A percentile compares a stretch with the other conserved stretches of the same genome.
Evolutionary conservation across 345 rosid genomes (phyloP).

Genomic region (Eucalyptus polyanthemos): DNA sequence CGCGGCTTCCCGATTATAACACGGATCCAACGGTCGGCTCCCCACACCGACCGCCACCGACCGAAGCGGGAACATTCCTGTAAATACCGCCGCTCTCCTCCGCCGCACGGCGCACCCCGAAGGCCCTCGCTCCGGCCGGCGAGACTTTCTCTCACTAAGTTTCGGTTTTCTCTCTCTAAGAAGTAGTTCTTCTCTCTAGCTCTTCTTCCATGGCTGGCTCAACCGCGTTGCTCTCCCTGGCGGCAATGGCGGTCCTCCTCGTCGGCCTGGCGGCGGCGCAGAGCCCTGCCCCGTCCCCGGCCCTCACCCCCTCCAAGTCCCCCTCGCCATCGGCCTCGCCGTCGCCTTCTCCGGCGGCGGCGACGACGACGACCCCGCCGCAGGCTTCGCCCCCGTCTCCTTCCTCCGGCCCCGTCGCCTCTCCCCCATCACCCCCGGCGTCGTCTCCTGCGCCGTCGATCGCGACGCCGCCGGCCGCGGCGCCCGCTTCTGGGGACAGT

Average conservation of each 20-base stretch:
- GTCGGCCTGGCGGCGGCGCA: neutral
- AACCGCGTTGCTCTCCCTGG: neutral
- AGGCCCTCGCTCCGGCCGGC: no score
- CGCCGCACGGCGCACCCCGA: no score
- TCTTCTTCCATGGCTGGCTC: neutral
- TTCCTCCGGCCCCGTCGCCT: neutral
- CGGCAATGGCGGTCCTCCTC: neutral
- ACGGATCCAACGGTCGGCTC: neutral
- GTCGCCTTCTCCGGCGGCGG: neutral
- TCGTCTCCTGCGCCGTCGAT: no score
- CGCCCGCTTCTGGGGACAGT: no score
- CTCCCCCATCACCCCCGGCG: neutral
- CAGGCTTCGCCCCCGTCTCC: constrained; percentile 9
- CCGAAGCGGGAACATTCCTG: neutral
- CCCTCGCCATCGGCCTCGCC: neutral
- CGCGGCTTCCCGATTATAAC: neutral
- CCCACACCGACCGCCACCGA: no score
- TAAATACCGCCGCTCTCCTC: neutral
- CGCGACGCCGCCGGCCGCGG: no score
- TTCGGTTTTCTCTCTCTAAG: neutral
- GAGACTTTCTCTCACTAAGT: no score
- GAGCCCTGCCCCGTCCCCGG: neutral
- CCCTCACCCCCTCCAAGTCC: neutral
- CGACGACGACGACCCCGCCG: no score
- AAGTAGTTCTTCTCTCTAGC: no score